Percentiles rank a stretch among this genome's conserved stretches.
phyloP scores from a whole-genome alignment of 208 protist species.

The Wallacemonas sp. region DNA sequence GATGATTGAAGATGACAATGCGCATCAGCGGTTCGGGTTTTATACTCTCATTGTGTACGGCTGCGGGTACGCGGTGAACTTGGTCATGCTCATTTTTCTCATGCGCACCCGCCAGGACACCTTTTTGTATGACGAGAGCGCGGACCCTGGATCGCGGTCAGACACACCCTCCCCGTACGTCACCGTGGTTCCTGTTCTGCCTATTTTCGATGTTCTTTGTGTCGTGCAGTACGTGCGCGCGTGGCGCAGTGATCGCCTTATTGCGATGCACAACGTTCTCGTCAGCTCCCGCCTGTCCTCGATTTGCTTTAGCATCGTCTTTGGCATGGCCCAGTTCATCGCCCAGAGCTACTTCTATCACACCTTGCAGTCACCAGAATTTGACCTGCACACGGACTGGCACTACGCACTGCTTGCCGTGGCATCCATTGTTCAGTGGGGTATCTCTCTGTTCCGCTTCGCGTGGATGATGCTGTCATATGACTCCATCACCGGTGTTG shows the following conservation, averaged over 20 bases:
- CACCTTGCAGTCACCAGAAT: constrained; percentile 10
- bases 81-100: constrained; percentile 68
- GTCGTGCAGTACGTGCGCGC: constrained; percentile 48
- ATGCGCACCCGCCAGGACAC: constrained; percentile 50
- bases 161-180: constrained; percentile 62
- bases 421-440: constrained; percentile 35
- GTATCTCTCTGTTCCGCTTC: constrained; percentile 48
- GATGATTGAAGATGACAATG: constrained; percentile 25
- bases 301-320: constrained; percentile 51
- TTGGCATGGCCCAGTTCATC: constrained; percentile 71
- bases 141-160: constrained; percentile 16
- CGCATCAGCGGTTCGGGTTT: constrained; percentile 47
- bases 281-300: constrained; percentile 46
- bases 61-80: constrained; percentile 57
- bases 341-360: constrained; percentile 53
- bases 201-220: constrained; percentile 68
- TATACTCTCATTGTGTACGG: constrained; percentile 70
- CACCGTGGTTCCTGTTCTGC: constrained; percentile 57
- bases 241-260: constrained; percentile 23
- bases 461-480: constrained; percentile 40
- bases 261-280: constrained; percentile 64
- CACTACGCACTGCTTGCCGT: constrained; percentile 33
- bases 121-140: constrained; percentile 36
- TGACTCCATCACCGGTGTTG: constrained; percentile 66
- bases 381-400: constrained; percentile 1